Conservation (phyloP, 257 asterid species). For the Coffea eugenioides region DNA sequence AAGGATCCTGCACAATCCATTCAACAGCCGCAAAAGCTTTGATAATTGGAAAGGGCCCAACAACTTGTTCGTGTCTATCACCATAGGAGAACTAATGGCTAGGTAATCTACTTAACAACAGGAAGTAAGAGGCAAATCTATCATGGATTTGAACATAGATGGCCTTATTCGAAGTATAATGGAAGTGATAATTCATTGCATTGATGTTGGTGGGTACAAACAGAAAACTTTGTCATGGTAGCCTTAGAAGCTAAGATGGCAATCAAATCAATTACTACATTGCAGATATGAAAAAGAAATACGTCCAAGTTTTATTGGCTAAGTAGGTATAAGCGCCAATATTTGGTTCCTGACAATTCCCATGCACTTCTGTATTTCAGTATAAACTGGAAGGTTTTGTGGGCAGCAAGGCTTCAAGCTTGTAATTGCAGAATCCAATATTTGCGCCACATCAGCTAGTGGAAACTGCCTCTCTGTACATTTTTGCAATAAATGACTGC, state of each 20-base stretch:
- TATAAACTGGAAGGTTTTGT: slow-evolving; percentile 70
- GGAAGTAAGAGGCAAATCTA: background rate
- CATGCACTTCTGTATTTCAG: slow-evolving; percentile 90
- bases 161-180: no score
- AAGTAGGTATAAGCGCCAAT: slow-evolving; percentile 84
- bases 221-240: background rate
- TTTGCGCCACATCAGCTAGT: slow-evolving; percentile 84
- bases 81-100: background rate
- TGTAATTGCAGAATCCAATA: slow-evolving; percentile 82
- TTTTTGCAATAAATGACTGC: slow-evolving; percentile 48
- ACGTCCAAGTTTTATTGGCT: slow-evolving; percentile 2
- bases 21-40: no score
- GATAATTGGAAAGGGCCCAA: background rate
- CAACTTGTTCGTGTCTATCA: background rate
- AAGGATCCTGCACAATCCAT: background rate
- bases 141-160: no score
- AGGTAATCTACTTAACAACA: background rate
- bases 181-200: no score
- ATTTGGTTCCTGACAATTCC: slow-evolving; percentile 96
- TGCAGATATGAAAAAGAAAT: slow-evolving; percentile 1
- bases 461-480: slow-evolving; percentile 95
- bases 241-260: slow-evolving; percentile 13
- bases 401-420: slow-evolving; percentile 78
- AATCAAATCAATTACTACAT: slow-evolving; percentile 34
- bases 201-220: no score